A percentile compares a stretch with the other conserved stretches of the same genome.
These are phyloP conservation scores for Scheffersomyces quercinus DNA, from an alignment of 1,139 yeast genomes.

Conservation along the genomic window DNA sequence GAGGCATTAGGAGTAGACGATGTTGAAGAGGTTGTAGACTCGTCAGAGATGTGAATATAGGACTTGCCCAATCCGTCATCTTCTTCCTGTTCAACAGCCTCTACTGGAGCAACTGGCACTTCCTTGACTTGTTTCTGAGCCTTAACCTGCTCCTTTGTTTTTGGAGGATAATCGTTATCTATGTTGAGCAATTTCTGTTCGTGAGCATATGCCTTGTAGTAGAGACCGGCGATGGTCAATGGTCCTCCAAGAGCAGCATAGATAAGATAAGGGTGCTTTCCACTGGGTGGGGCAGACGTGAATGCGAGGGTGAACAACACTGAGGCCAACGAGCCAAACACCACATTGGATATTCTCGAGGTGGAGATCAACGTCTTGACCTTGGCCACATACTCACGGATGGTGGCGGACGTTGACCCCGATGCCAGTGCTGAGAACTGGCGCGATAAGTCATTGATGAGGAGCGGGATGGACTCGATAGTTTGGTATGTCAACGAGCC, in stretches of 20 bases:
- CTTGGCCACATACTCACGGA: constrained; percentile 5
- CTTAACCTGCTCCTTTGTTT: too few relatives aligned
- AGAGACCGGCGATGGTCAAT: constrained; percentile 13
- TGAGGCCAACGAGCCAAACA: constrained; percentile 40
- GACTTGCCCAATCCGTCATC: constrained; percentile 50
- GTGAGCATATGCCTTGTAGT: constrained; percentile 8
- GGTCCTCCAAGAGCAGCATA: constrained; percentile 58
- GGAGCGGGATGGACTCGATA: constrained; percentile 32
- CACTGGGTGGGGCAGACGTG: constrained; percentile 39
- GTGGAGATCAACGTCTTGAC: constrained; percentile 7
- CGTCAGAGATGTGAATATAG: constrained; percentile 52
- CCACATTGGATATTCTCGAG: constrained; percentile 29
- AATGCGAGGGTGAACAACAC: constrained; percentile 45
- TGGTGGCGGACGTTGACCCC: constrained; percentile 1
- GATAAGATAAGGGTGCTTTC: constrained; percentile 56
- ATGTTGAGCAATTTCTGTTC: constrained; percentile 10
- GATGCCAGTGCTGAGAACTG: constrained; percentile 6
- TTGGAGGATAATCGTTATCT: not conserved
- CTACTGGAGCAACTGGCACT: constrained; percentile 4
- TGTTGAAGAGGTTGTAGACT: constrained; percentile 24
- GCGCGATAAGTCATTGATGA: constrained; percentile 29
- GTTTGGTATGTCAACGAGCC: constrained; percentile 43
- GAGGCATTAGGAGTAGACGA: constrained; percentile 33
- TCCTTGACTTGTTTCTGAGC: constrained; percentile 5
- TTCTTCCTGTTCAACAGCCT: constrained; percentile 11